Evolutionary conservation across 192 early-diverging fungal genomes (phyloP).

Genomic region (Globomyces pollinis-pini): DNA sequence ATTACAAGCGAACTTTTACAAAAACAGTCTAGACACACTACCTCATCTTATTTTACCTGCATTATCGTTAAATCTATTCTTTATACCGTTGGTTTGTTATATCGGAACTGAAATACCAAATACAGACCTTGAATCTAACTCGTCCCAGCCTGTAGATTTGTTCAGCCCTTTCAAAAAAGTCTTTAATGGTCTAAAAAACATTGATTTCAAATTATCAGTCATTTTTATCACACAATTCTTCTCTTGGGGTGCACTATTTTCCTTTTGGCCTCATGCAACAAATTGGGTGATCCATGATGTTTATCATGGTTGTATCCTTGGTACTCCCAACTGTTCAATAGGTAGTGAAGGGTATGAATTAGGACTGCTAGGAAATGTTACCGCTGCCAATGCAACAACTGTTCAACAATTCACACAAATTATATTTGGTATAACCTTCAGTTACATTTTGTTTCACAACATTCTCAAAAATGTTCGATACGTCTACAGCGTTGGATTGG

Average conservation of each 20-base stretch:
- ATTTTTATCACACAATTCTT: constrained; percentile 15
- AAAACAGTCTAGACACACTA: neutral
- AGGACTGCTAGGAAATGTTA: neutral
- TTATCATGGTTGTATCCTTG: constrained; percentile 8
- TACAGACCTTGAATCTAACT: neutral
- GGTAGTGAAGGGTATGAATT: neutral
- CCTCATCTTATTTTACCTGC: constrained; percentile 8
- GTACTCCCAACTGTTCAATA: neutral
- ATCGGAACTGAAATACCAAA: constrained; percentile 13
- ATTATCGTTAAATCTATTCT: constrained; percentile 14
- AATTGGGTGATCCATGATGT: constrained; percentile 9
- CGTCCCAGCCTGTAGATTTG: no score
- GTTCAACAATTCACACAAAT: constrained; percentile 12
- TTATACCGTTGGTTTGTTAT: neutral
- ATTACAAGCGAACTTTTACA: constrained; percentile 5
- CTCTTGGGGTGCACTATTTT: constrained; percentile 17
- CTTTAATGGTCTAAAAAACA: neutral
- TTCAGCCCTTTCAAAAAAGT: neutral
- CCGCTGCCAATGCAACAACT: neutral
- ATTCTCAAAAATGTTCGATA: constrained; percentile 10
- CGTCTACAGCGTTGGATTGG: constrained; percentile 6
- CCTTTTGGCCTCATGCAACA: constrained; percentile 13
- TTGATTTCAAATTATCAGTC: constrained; percentile 5
- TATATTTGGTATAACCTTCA: neutral
- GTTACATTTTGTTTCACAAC: neutral